Conservation (phyloP, 2,329 filamentous ascomycete species). For the Dothidotthia symphoricarpi region DNA sequence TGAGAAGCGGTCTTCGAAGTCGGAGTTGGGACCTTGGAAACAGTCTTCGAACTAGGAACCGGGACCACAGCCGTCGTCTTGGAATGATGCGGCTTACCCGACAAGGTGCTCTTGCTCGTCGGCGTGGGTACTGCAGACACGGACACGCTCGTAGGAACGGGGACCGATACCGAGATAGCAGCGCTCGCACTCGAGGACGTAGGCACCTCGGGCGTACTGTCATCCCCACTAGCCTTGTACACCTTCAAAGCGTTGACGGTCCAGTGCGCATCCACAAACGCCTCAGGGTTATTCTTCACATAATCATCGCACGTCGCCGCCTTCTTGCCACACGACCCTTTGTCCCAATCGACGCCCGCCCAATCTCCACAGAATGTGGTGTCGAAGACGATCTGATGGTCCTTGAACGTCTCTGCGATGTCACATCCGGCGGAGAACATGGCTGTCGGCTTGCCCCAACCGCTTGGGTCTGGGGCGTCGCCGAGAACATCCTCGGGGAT, state of each 20-base stretch:
- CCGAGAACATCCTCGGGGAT: conserved; percentile 64
- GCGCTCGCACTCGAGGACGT: conserved; percentile 14
- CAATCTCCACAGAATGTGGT: conserved; percentile 86
- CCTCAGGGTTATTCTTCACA: conserved; percentile 67
- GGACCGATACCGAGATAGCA: conserved; percentile 9
- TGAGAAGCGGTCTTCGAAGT: not conserved
- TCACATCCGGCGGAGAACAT: conserved; percentile 68
- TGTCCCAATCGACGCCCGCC: conserved; percentile 65
- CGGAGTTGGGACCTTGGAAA: not conserved
- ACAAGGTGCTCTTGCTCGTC: no score
- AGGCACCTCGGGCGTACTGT: conserved; percentile 6
- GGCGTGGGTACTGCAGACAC: no score
- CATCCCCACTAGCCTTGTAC: conserved; percentile 33
- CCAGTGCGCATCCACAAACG: conserved; percentile 75
- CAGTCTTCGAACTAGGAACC: no score
- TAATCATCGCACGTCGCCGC: conserved; percentile 68
- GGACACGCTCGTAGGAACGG: conserved; percentile 5
- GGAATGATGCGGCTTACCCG: no score
- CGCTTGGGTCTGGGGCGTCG: conserved; percentile 61
- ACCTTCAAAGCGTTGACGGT: conserved; percentile 54
- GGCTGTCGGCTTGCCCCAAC: conserved; percentile 69
- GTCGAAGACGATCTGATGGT: conserved; percentile 76
- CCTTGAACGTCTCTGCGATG: conserved; percentile 66
- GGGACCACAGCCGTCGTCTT: no score
- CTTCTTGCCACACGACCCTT: conserved; percentile 59